phyloP scores from a whole-genome alignment of 208 protist species.

The Naegleria gruberi region DNA sequence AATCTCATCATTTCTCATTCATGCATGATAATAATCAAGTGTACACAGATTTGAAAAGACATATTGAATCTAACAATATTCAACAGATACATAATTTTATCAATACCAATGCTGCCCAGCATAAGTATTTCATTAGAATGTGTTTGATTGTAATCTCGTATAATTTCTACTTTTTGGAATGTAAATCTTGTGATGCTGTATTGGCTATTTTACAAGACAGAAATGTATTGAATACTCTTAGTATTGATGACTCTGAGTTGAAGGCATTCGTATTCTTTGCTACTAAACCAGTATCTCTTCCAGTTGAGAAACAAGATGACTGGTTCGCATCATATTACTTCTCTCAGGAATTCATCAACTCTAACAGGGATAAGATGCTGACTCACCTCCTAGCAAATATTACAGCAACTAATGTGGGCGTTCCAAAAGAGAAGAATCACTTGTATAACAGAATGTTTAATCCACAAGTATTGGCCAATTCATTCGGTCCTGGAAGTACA shows the following conservation, averaged over 20 bases:
- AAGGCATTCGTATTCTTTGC: background rate
- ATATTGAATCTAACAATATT: background rate
- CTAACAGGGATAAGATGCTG: background rate
- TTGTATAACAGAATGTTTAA: background rate
- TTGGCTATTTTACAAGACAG: background rate
- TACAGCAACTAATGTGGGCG: background rate
- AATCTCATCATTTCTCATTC: background rate
- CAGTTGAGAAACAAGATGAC: background rate
- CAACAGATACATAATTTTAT: background rate
- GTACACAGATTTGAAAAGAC: background rate
- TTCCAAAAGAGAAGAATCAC: conserved; percentile 11
- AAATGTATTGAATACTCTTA: background rate
- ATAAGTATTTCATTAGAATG: background rate
- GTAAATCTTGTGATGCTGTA: background rate
- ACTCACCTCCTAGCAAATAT: background rate
- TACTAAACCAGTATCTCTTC: background rate
- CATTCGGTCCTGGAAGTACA: background rate
- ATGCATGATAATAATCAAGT: background rate
- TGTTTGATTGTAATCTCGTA: background rate
- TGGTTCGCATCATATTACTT: background rate
- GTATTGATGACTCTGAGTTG: background rate
- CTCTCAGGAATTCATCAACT: background rate
- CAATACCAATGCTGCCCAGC: background rate
- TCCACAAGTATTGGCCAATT: background rate
- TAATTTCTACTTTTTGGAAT: background rate